Conservation (phyloP, 345 rosid genomes). For the Microcos paniculata region DNA sequence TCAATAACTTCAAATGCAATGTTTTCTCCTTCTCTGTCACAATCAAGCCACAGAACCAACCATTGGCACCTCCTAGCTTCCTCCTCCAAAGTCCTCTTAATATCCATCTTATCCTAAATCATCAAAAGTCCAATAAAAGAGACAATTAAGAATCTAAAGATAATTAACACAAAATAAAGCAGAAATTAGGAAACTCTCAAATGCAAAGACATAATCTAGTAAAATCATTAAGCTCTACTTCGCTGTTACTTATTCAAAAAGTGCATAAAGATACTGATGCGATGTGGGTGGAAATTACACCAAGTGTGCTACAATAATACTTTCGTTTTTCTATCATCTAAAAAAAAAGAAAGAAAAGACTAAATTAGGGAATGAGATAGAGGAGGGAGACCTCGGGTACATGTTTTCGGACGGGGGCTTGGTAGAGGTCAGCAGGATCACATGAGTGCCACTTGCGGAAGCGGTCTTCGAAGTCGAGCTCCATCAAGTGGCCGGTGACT, state of each 20-base stretch:
- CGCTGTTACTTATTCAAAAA: background rate
- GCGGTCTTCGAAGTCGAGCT: slow-evolving; percentile 87
- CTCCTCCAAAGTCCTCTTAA: slow-evolving; percentile 89
- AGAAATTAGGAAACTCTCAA: slow-evolving; percentile 1
- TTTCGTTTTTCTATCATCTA: background rate
- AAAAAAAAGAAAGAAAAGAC: background rate
- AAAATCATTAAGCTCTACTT: background rate
- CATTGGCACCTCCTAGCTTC: slow-evolving; percentile 91
- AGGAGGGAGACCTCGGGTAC: slow-evolving; percentile 69
- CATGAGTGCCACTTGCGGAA: slow-evolving; percentile 96
- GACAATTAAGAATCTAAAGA: background rate
- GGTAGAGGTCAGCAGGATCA: slow-evolving; percentile 84
- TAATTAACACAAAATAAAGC: background rate
- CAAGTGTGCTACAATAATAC: background rate
- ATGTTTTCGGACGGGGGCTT: slow-evolving; percentile 70
- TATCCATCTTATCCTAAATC: slow-evolving; percentile 74
- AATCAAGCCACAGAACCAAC: slow-evolving; percentile 97
- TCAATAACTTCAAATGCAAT: slow-evolving; percentile 91
- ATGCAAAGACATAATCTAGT: background rate
- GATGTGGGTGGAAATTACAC: no score
- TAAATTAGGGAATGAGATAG: no score
- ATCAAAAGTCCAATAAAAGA: slow-evolving; percentile 1
- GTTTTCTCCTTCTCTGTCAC: slow-evolving; percentile 97
- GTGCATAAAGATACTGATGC: background rate
- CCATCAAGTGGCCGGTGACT: slow-evolving; percentile 95